A percentile compares a stretch with the other conserved stretches of the same genome.
Evolutionary conservation across 2,329 filamentous ascomycete species (phyloP).

Genomic region (Aureobasidium sp.): DNA sequence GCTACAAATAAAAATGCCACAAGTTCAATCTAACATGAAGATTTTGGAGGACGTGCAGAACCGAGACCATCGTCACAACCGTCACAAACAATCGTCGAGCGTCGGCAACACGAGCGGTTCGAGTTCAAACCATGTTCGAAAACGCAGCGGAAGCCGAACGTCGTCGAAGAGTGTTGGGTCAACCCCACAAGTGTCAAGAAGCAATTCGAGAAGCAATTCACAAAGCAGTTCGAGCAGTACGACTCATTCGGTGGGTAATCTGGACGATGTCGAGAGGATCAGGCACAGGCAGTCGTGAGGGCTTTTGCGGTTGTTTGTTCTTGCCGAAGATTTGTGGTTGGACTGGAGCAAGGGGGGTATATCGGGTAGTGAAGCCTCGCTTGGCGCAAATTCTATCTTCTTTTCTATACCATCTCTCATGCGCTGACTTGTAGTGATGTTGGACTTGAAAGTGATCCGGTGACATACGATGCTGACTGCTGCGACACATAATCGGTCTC

Average conservation of each 20-base stretch:
- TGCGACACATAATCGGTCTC: not conserved
- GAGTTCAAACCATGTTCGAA: not conserved
- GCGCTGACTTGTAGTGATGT: not conserved
- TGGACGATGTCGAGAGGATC: slow-evolving; percentile 1
- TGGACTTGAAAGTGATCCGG: not conserved
- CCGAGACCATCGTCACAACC: slow-evolving; percentile 1
- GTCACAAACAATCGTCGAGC: slow-evolving; percentile 12
- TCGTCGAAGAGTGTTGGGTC: slow-evolving; percentile 2
- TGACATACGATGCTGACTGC: not conserved
- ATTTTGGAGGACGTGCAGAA: slow-evolving; percentile 8
- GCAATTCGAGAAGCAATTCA: slow-evolving; percentile 1
- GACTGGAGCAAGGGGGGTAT: not conserved
- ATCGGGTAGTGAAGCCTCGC: not conserved
- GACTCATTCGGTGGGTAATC: not conserved
- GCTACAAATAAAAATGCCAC: slow-evolving; percentile 8
- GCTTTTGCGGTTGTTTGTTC: not conserved
- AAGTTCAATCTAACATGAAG: slow-evolving; percentile 1
- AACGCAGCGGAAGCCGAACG: not conserved
- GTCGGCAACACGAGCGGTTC: slow-evolving; percentile 1
- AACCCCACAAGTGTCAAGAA: not conserved
- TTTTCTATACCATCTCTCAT: not conserved
- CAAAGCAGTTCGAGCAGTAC: not conserved
- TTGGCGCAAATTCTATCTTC: not conserved
- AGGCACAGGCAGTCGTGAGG: not conserved
- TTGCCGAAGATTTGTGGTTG: not conserved